Conservation (phyloP, 495 filamentous ascomycete genomes). For the Ascobolus immersus region DNA sequence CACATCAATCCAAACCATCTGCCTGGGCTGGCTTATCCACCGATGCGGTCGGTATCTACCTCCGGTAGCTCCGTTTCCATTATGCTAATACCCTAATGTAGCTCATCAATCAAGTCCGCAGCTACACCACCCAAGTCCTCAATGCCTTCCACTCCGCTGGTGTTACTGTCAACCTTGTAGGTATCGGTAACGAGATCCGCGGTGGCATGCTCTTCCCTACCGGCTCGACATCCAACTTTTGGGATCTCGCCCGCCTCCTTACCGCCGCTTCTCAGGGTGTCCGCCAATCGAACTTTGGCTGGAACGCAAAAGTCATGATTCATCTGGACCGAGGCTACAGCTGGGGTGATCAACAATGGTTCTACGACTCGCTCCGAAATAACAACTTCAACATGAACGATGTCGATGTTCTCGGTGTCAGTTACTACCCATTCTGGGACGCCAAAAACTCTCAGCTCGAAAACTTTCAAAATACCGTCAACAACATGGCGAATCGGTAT, state of each 20-base stretch:
- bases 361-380: conserved; percentile 23
- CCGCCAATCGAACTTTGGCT: conserved; percentile 30
- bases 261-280: conserved; percentile 36
- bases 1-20: conserved; percentile 22
- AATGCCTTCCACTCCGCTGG: conserved; percentile 31
- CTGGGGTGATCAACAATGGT: conserved; percentile 35
- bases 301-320: conserved; percentile 37
- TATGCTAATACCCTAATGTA: conserved; percentile 27
- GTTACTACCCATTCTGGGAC: conserved; percentile 44
- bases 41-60: conserved; percentile 1
- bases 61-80: too few relatives aligned
- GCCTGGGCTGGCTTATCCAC: too few relatives aligned
- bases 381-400: conserved; percentile 23
- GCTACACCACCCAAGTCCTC: conserved; percentile 35
- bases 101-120: conserved; percentile 35
- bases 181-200: conserved; percentile 46
- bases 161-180: conserved; percentile 33
- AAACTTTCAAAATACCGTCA: conserved; percentile 28
- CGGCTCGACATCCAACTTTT: conserved; percentile 25
- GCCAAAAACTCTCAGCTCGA: conserved; percentile 28
- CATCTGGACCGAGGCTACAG: conserved; percentile 48
- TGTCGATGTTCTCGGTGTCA: conserved; percentile 45
- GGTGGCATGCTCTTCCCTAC: conserved; percentile 38
- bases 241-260: conserved; percentile 34
- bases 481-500: conserved; percentile 31